phyloP scores from a whole-genome alignment of 345 rosid genomes.

The Punica granatum region DNA sequence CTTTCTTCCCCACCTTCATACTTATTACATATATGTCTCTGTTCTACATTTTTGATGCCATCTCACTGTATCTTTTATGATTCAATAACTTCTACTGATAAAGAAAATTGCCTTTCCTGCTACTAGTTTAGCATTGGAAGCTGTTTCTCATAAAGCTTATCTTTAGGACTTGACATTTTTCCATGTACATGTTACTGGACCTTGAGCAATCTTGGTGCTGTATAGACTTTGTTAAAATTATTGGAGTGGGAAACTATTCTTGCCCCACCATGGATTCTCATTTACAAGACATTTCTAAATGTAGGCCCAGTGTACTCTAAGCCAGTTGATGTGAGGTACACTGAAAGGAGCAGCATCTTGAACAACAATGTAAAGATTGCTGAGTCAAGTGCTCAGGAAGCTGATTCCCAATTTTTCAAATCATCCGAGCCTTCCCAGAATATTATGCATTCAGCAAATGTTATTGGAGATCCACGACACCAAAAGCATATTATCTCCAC shows the following conservation, averaged over 20 bases:
- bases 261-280: neutral
- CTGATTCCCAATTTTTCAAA: constrained; percentile 26
- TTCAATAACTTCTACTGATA: neutral
- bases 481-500: constrained; percentile 31
- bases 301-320: constrained; percentile 8
- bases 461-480: constrained; percentile 34
- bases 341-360: constrained; percentile 42
- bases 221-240: neutral
- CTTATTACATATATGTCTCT: neutral
- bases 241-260: neutral
- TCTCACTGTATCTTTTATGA: neutral
- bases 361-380: constrained; percentile 27
- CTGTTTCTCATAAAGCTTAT: neutral
- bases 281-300: neutral
- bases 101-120: neutral
- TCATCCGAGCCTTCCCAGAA: constrained; percentile 35
- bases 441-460: constrained; percentile 27
- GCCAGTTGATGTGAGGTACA: constrained; percentile 33
- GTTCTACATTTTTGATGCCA: neutral
- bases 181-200: neutral
- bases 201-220: neutral
- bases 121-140: neutral
- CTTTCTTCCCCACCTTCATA: neutral
- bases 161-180: neutral
- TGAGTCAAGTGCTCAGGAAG: constrained; percentile 28